Evolutionary conservation across 805 yeast species (phyloP).

Genomic region (Ogataea corticis): DNA sequence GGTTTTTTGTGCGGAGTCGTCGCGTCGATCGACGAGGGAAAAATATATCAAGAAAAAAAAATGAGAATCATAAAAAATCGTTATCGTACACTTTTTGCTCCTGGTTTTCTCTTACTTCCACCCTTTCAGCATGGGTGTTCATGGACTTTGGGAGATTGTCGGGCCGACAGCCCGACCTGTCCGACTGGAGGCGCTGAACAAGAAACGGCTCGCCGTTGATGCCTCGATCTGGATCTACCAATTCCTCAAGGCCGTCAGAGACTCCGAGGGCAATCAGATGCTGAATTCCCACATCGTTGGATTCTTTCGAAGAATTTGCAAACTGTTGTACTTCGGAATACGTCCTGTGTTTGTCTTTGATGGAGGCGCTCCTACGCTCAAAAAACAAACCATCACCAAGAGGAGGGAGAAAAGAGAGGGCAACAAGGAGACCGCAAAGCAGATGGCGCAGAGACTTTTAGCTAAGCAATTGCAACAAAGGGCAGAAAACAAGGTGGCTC

Average conservation of each 20-base stretch:
- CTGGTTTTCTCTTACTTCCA: too few relatives aligned
- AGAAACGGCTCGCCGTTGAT: constrained; percentile 86
- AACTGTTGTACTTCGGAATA: constrained; percentile 82
- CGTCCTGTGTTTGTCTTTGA: constrained; percentile 91
- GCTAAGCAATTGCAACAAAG: constrained; percentile 74
- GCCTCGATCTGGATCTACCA: constrained; percentile 99
- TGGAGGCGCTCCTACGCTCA: constrained; percentile 89
- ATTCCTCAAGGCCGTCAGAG: constrained; percentile 91
- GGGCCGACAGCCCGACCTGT: constrained; percentile 92
- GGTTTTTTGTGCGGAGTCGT: too few relatives aligned
- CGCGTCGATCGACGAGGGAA: too few relatives aligned
- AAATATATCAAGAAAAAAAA: too few relatives aligned
- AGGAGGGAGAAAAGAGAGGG: constrained; percentile 77
- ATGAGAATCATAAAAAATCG: too few relatives aligned
- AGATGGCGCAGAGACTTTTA: constrained; percentile 77
- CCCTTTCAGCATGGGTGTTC: constrained; percentile 77
- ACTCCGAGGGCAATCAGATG: constrained; percentile 74
- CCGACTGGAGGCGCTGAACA: constrained; percentile 76
- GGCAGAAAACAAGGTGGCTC: constrained; percentile 36
- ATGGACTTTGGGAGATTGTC: constrained; percentile 87
- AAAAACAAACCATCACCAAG: constrained; percentile 71
- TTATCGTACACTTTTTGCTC: too few relatives aligned
- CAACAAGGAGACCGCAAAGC: constrained; percentile 63
- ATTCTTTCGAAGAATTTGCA: constrained; percentile 90
- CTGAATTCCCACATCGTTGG: constrained; percentile 91